Base-by-base conservation (phyloP, 257 asterid species). In the Solanum raphanifolium region DNA sequence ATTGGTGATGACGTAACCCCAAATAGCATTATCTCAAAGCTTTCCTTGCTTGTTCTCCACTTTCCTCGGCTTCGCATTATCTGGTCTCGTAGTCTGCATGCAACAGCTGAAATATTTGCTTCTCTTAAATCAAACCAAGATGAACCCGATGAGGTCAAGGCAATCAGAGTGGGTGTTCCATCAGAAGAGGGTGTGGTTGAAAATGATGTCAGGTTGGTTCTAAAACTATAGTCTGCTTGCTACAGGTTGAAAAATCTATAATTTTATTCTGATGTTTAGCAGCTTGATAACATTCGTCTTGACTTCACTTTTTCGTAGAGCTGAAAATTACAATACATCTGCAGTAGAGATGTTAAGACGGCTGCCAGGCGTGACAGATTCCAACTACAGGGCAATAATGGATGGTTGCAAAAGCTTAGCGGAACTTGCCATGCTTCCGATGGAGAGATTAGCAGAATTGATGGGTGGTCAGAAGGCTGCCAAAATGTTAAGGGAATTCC, bases 51-150 rank as follows among this genome's bases (percentile, higher is more conserved):
- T 62, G 98, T 88, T 89, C 98, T 97, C 91, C 99, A 97, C 93
- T 97, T 97, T 90, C 98, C 99, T 86, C 99, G 99, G 32, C 97
- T 95, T 75, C 94, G 99, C 55, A 90, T 97, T 87, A 95, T 97
- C 52, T 97, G 99, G 99, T 97, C 99, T 23, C 99, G 99, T 38
- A 95, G 99, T 89, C 89, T 97, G 94, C 96, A 95, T 87, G 99
- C 99, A 55, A 95, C 99, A 41, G 98, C 99, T 38, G 98, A 97
- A 91, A 95, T 94, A 38, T 97, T 97, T 62, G 84, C 98, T 39
- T 90, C 92, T 13, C 96, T 95, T 20, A 97, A 95, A 91, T 94
- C 98, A 83, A 97, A 97, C 91, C 99, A 97, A 92, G 99, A 97
- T 92, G 99, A 97, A 89, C 99, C 99, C 3, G 98, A 97, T 84